Conservation (phyloP, 192 early-diverging fungal species). For the Linnemannia zychae region DNA sequence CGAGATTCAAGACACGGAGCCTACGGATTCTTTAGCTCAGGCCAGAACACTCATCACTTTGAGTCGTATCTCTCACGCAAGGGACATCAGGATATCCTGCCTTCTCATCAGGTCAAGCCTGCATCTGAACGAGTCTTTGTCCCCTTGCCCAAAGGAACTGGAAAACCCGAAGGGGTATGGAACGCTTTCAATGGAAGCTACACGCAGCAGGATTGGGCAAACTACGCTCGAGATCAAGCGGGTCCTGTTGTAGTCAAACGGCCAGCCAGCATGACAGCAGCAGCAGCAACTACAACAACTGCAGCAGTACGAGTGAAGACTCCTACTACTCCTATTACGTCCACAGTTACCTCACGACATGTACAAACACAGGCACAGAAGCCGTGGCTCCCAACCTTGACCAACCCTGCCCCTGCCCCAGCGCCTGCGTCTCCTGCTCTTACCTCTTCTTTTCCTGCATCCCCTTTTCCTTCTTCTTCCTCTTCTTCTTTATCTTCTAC, state of each 20-base stretch:
- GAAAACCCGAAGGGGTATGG: conserved; percentile 16
- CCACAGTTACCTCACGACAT: neutral
- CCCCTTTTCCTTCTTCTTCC: neutral
- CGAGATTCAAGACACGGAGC: neutral
- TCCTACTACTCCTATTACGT: neutral
- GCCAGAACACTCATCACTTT: neutral
- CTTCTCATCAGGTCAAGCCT: neutral
- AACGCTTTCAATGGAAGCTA: conserved; percentile 5
- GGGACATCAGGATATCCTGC: neutral
- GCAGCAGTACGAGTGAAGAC: neutral
- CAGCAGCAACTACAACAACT: neutral
- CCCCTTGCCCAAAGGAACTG: conserved; percentile 5
- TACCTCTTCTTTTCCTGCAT: neutral
- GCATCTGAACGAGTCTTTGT: neutral
- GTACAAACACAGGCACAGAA: conserved; percentile 1
- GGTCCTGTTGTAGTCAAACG: neutral
- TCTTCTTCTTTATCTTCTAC: neutral
- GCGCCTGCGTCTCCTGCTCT: neutral
- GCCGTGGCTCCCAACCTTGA: neutral
- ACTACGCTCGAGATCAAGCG: neutral
- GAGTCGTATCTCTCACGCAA: neutral
- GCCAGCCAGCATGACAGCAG: neutral
- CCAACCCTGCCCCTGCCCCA: neutral
- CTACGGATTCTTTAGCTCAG: neutral
- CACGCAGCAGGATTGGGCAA: conserved; percentile 25